phyloP scores from a whole-genome alignment of 2,329 filamentous ascomycete genomes.

The Sclerotiophoma versabilis region DNA sequence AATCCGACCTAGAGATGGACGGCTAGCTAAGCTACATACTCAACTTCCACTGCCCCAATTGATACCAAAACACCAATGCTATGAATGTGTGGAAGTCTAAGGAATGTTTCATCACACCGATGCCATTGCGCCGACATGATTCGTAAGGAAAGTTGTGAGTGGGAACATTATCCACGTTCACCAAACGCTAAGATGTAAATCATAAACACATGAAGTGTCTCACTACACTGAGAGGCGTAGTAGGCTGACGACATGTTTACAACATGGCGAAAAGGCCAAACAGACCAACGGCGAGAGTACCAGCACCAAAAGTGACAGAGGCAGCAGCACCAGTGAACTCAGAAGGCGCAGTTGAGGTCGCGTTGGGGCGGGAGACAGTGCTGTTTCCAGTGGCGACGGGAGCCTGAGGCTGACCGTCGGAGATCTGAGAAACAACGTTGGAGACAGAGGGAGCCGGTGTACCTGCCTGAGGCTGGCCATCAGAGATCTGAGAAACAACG shows the following conservation, averaged over 20 bases:
- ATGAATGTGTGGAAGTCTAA: slow-evolving; percentile 21
- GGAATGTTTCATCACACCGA: slow-evolving; percentile 21
- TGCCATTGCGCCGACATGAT: slow-evolving; percentile 18
- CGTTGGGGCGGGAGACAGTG: slow-evolving; percentile 19
- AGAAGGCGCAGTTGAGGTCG: slow-evolving; percentile 15
- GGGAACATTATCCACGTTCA: slow-evolving; percentile 15
- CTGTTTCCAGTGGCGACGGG: slow-evolving; percentile 21
- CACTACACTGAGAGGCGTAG: slow-evolving; percentile 5
- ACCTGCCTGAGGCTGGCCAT: slow-evolving; percentile 34
- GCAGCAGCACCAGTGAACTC: slow-evolving; percentile 45
- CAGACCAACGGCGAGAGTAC: slow-evolving; percentile 39
- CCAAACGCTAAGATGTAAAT: slow-evolving; percentile 5
- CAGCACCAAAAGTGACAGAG: slow-evolving; percentile 25
- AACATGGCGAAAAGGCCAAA: slow-evolving; percentile 40
- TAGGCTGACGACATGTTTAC: slow-evolving; percentile 26
- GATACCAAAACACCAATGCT: slow-evolving; percentile 9
- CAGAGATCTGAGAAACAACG: slow-evolving; percentile 35
- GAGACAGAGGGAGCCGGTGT: slow-evolving; percentile 14
- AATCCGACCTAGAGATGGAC: slow-evolving; percentile 2
- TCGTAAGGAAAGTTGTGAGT: slow-evolving; percentile 20
- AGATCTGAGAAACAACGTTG: slow-evolving; percentile 33
- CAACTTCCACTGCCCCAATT: not conserved
- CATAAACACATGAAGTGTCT: slow-evolving; percentile 4
- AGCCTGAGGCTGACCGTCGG: slow-evolving; percentile 35
- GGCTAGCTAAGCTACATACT: slow-evolving; percentile 10